phyloP scores from a whole-genome alignment of 139 green algal genomes.

The Haematococcus lacustris region DNA sequence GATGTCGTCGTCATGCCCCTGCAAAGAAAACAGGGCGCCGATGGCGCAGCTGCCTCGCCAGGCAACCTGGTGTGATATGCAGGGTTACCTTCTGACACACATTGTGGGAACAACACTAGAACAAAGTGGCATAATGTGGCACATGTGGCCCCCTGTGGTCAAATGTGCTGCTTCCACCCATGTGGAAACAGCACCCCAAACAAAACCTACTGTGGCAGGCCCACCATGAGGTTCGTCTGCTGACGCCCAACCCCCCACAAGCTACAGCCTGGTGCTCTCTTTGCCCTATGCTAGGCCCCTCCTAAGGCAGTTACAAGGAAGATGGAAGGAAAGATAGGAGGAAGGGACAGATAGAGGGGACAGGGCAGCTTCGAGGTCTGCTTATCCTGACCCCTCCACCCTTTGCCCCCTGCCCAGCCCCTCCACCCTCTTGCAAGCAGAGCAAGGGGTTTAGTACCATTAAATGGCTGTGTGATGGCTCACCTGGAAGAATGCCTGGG shows the following conservation, averaged over 20 bases:
- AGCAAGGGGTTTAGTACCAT: no score
- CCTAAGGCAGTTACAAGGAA: neutral
- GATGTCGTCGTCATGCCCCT: slow-evolving; percentile 72
- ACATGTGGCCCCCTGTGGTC: neutral
- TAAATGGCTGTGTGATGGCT: neutral
- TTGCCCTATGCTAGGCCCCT: neutral
- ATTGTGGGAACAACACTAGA: neutral
- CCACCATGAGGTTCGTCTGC: no score
- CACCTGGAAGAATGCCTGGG: slow-evolving; percentile 62
- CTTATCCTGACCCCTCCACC: neutral
- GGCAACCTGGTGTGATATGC: neutral
- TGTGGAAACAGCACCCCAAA: neutral
- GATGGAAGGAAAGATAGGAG: neutral
- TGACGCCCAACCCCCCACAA: no score
- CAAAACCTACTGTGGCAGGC: no score
- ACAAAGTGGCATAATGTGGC: neutral
- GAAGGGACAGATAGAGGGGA: neutral
- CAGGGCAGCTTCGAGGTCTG: neutral
- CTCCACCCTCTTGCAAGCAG: no score
- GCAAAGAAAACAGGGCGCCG: neutral
- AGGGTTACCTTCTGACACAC: neutral
- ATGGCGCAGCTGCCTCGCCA: neutral
- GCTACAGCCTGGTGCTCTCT: no score
- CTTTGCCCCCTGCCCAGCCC: no score
- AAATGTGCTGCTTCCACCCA: no score